phyloP scores from a whole-genome alignment of 108 stramenopile genomes.

The Parmales sp. region DNA sequence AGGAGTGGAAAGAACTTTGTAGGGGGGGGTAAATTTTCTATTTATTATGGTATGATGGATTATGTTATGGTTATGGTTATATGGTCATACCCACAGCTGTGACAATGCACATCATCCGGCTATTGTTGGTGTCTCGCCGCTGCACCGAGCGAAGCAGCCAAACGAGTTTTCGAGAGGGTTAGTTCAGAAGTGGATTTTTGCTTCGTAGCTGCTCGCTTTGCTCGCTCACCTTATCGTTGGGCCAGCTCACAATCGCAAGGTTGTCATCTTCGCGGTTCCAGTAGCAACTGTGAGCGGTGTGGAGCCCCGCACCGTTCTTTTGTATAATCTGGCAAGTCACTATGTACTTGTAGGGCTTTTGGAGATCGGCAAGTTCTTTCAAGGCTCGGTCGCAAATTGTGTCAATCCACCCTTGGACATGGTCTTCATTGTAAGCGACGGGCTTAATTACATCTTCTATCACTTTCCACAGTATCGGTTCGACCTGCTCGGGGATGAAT shows the following conservation, averaged over 20 bases:
- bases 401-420: constrained; percentile 20
- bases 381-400: constrained; percentile 13
- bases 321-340: constrained; percentile 26
- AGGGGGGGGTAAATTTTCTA: background rate
- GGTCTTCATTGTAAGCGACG: constrained; percentile 13
- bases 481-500: constrained; percentile 15
- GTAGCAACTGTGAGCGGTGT: background rate
- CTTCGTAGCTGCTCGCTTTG: no score
- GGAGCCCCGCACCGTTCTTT: constrained; percentile 18
- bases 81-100: background rate
- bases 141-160: no score
- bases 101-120: background rate
- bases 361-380: constrained; percentile 9
- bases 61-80: no score
- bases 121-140: constrained; percentile 1
- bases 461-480: constrained; percentile 9
- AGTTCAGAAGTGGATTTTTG: no score
- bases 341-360: constrained; percentile 23
- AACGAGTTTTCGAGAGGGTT: no score
- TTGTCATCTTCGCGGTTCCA: constrained; percentile 8
- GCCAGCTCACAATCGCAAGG: background rate
- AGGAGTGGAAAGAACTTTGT: background rate
- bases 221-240: constrained; percentile 6
- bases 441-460: constrained; percentile 9
- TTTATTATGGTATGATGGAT: no score